A percentile compares a stretch with the other conserved stretches of the same genome.
Evolutionary conservation across 2,329 filamentous ascomycete genomes (phyloP).

Genomic region (Celoporthe dispersa): DNA sequence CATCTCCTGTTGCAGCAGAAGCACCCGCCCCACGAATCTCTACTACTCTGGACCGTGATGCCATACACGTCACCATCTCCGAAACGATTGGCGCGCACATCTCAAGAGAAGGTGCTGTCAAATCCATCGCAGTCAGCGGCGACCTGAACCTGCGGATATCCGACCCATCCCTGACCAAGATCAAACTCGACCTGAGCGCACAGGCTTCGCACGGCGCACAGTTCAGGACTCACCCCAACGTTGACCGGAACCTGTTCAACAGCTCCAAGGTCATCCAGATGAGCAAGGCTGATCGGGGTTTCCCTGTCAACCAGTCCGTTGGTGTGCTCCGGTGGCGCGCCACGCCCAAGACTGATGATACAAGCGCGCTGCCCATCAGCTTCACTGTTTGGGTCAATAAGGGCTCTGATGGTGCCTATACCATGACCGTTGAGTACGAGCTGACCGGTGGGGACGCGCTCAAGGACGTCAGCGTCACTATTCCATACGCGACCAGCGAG

Average conservation of each 20-base stretch:
- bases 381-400: constrained; percentile 99
- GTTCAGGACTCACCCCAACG: constrained; percentile 95
- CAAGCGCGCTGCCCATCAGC: constrained; percentile 83
- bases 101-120: constrained; percentile 84
- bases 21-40: constrained; percentile 62
- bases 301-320: constrained; percentile 92
- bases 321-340: constrained; percentile 93
- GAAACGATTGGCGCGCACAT: constrained; percentile 91
- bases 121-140: constrained; percentile 86
- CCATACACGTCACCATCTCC: constrained; percentile 84
- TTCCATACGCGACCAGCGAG: constrained; percentile 85
- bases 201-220: constrained; percentile 82
- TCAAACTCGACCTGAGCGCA: constrained; percentile 81
- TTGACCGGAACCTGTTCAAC: constrained; percentile 87
- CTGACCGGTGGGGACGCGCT: constrained; percentile 79
- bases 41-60: constrained; percentile 76
- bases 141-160: constrained; percentile 90
- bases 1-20: constrained; percentile 55
- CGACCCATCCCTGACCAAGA: constrained; percentile 85
- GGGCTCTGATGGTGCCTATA: constrained; percentile 77
- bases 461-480: constrained; percentile 82
- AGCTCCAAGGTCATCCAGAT: constrained; percentile 85
- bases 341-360: constrained; percentile 78
- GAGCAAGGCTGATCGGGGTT: constrained; percentile 83
- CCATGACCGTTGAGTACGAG: constrained; percentile 95